Evolutionary conservation across 352 stramenopile genomes (phyloP).

Genomic region (Saprolegnia parasitica): DNA sequence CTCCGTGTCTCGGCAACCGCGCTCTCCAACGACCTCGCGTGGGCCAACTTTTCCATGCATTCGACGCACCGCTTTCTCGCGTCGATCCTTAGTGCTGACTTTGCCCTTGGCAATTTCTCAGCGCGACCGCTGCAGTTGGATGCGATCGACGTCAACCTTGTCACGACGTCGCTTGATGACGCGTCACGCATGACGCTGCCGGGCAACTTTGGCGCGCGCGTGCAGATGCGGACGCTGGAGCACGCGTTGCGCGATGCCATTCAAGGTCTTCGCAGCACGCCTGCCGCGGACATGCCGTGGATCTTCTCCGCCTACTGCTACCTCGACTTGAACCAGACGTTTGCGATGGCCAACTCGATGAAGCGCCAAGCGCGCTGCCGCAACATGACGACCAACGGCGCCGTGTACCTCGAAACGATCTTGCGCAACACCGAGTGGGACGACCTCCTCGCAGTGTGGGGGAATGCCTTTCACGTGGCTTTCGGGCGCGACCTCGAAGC

Average conservation of each 20-base stretch:
- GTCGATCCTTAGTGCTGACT: not conserved
- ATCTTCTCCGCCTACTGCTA: constrained; percentile 6
- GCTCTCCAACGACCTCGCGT: not conserved
- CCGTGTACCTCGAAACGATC: constrained; percentile 18
- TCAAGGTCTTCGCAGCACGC: not conserved
- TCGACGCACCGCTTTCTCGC: not conserved
- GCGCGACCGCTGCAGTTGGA: not conserved
- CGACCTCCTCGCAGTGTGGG: not conserved
- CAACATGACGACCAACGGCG: constrained; percentile 5
- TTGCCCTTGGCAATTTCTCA: not conserved
- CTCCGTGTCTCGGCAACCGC: not conserved
- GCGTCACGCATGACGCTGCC: not conserved
- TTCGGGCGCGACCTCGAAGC: not conserved
- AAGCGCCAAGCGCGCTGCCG: constrained; percentile 3
- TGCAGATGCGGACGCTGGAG: not conserved
- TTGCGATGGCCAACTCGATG: not conserved
- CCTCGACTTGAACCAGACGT: constrained; percentile 6
- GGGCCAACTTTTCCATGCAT: not conserved
- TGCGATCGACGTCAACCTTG: not conserved
- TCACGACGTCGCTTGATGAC: not conserved
- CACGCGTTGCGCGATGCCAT: not conserved
- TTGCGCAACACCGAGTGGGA: constrained; percentile 19
- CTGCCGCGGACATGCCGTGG: not conserved
- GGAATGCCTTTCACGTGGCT: not conserved
- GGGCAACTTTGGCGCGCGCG: not conserved